A percentile compares a stretch with the other conserved stretches of the same genome.
Evolutionary conservation across 2,329 filamentous ascomycete genomes (phyloP).

Genomic region (Cladophialophora bantiana): DNA sequence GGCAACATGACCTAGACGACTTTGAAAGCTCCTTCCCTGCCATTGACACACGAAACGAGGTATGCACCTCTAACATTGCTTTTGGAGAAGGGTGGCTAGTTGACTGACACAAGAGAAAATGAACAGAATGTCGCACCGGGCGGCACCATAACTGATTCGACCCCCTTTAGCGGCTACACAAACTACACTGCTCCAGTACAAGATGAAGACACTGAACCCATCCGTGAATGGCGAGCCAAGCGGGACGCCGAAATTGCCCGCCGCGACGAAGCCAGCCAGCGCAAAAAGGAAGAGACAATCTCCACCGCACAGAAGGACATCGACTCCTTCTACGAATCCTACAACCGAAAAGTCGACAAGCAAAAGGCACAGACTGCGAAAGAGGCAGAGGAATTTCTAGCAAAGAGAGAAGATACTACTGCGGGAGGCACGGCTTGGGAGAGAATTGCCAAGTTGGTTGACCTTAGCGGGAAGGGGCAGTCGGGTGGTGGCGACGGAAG

Average conservation of each 20-base stretch:
- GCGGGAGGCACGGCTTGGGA: conserved; percentile 98
- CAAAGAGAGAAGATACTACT: conserved; percentile 86
- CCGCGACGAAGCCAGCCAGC: conserved; percentile 81
- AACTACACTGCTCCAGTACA: conserved; percentile 63
- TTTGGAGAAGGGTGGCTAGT: neutral
- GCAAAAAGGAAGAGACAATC: conserved; percentile 83
- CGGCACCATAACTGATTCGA: conserved; percentile 77
- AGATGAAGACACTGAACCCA: conserved; percentile 64
- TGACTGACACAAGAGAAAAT: conserved; percentile 17
- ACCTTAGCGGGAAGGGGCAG: conserved; percentile 89
- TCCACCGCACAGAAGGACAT: conserved; percentile 92
- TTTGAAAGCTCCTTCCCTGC: conserved; percentile 94
- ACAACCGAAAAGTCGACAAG: conserved; percentile 98
- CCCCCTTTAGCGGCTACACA: conserved; percentile 63
- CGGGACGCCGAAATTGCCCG: conserved; percentile 83
- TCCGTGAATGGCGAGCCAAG: conserved; percentile 84
- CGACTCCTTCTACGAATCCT: conserved; percentile 99
- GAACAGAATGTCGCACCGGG: conserved; percentile 73
- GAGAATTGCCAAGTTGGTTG: conserved; percentile 95
- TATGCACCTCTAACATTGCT: conserved; percentile 49
- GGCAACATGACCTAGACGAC: conserved; percentile 56
- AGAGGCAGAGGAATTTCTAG: conserved; percentile 92
- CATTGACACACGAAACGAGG: conserved; percentile 75
- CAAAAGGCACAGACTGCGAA: conserved; percentile 83
- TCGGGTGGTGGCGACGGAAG: conserved; percentile 84